A percentile compares a stretch with the other conserved stretches of the same genome.
Evolutionary conservation across 1,284 basidiomycete species (phyloP).

Genomic region (Sporisorium graminicola): DNA sequence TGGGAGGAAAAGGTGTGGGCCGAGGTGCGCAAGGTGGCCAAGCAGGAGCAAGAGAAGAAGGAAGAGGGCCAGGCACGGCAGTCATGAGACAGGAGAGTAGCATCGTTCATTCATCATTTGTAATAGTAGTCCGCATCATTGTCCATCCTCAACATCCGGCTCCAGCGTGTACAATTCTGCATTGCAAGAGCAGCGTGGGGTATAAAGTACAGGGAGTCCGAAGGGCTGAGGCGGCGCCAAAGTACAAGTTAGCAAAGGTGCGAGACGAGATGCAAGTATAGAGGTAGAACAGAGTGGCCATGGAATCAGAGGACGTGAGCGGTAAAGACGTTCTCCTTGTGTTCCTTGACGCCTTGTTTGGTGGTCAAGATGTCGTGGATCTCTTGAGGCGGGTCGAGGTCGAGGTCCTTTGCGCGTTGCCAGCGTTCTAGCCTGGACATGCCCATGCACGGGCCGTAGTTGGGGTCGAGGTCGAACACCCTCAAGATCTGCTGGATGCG

Average conservation of each 20-base stretch:
- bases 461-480: conserved; percentile 65
- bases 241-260: background rate
- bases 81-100: background rate
- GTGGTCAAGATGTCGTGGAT: conserved; percentile 72
- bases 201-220: conserved; percentile 36
- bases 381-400: conserved; percentile 85
- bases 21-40: conserved; percentile 41
- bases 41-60: conserved; percentile 37
- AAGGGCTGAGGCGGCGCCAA: background rate
- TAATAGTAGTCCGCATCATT: conserved; percentile 14
- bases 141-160: background rate
- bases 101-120: conserved; percentile 9
- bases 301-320: conserved; percentile 31
- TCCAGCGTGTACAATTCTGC: conserved; percentile 5
- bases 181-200: conserved; percentile 19
- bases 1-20: conserved; percentile 48
- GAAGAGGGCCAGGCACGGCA: background rate
- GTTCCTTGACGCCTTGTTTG: conserved; percentile 50
- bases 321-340: conserved; percentile 45
- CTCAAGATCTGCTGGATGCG: conserved; percentile 66
- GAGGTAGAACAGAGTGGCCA: background rate
- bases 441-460: conserved; percentile 86
- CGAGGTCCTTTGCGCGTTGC: conserved; percentile 84
- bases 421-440: conserved; percentile 86
- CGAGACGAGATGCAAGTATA: conserved; percentile 2